phyloP scores from a whole-genome alignment of 768 basidiomycete genomes.

The Tulasnella sp. region DNA sequence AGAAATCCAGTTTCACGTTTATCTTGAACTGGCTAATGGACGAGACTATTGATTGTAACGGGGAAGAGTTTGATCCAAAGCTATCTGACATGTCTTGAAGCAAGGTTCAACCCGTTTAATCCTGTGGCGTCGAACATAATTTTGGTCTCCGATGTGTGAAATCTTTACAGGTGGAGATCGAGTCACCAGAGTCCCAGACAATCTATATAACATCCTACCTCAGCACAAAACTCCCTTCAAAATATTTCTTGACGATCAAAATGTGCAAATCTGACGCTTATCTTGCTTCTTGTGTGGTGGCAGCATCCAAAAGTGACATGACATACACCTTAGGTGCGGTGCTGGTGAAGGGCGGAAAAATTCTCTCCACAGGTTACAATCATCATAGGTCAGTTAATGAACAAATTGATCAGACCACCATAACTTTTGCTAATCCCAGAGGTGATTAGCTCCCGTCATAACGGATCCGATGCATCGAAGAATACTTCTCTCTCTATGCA shows the following conservation, averaged over 20 bases:
- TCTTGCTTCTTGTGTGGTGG: constrained; percentile 14
- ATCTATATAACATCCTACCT: no score
- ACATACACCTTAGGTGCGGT: constrained; percentile 15
- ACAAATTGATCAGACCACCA: neutral
- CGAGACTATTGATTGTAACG: no score
- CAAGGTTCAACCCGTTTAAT: no score
- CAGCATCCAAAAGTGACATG: constrained; percentile 14
- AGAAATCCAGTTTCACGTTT: no score
- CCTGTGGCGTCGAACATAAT: no score
- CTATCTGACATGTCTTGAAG: no score
- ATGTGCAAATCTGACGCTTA: constrained; percentile 17
- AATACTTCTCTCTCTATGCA: constrained; percentile 36
- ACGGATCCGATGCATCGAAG: constrained; percentile 33
- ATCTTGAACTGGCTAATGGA: no score
- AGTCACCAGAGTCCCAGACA: no score
- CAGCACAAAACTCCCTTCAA: no score
- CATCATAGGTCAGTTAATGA: constrained; percentile 29
- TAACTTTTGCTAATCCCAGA: neutral
- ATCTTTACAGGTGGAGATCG: no score
- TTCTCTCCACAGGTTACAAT: constrained; percentile 40
- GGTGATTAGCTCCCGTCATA: constrained; percentile 33
- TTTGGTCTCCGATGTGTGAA: no score
- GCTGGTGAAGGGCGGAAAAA: constrained; percentile 46
- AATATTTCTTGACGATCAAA: neutral
- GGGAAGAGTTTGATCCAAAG: no score